Base-by-base conservation (phyloP, 2,329 filamentous ascomycete genomes). In the Pyricularia pennisetigena region DNA sequence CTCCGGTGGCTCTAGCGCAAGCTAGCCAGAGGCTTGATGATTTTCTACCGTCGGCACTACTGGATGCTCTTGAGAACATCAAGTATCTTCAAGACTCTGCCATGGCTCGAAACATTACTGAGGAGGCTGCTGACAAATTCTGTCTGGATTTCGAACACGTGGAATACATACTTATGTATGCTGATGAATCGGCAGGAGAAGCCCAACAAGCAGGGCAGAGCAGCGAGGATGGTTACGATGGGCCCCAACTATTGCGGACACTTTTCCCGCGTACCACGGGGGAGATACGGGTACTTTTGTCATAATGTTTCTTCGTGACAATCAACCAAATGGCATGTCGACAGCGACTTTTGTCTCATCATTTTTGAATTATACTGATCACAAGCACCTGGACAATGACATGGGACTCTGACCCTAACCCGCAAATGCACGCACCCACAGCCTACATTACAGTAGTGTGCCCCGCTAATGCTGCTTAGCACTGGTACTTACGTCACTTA, bases 1-100 rank as follows among this genome's bases (percentile, higher is more conserved):
- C 88, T 69, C 83, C 86, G 0, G 79, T 83, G 5, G 78, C 83
- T 0, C 81, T 98, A n/a, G 79, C 85, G 1, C 79, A 82, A 66
- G 88, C 90, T 2, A 92, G 92, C 73, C 91, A 94, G 73, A 85
- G 84, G 59, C 82, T 99, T 7, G 95, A 99, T 74, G 89, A 93
- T 70, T 99, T 98, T 79, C 82, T 99, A 28, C 94, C 95, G 0
- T 96, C 93, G 1, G 95, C 94, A 2, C 83, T 97, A 32, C 94
- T 97, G 83, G 95, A 99, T 76, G 94, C 94, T 2, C 88, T 92
- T 73, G 91, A 95, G 66, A 92, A 93, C 70, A 78, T 98, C 29
- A 90, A 89, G 71, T 82, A 86, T 61, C 79, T 99, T 1, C 88
- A 90, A 70, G 91, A 92, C 73, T 86, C 90, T 0, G 83, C 83